Evolutionary conservation across 192 early-diverging fungal genomes (phyloP).

Genomic region (Lobosporangium transversale): DNA sequence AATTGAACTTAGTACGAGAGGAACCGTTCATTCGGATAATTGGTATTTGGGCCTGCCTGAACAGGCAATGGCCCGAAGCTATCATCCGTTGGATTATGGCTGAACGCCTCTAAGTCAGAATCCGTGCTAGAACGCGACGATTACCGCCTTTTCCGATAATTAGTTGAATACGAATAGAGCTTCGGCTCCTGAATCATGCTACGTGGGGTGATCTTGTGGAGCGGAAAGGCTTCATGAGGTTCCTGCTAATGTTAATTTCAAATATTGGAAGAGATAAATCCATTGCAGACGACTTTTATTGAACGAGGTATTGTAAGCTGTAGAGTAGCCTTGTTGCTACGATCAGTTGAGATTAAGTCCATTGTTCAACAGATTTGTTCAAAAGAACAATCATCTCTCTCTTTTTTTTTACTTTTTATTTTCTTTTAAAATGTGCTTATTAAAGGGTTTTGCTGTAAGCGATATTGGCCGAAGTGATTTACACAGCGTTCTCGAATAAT

Average conservation of each 20-base stretch:
- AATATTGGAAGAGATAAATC: conserved; percentile 1
- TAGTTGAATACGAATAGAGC: conserved; percentile 25
- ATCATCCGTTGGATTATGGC: conserved; percentile 41
- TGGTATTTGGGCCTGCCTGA: conserved; percentile 32
- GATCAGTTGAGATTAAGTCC: no score
- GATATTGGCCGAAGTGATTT: no score
- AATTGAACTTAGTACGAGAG: conserved; percentile 22
- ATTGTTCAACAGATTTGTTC: no score
- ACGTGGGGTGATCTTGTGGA: not conserved
- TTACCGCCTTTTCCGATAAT: conserved; percentile 31
- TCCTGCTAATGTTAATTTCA: conserved; percentile 1
- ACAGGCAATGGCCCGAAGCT: conserved; percentile 33
- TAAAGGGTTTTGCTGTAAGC: no score
- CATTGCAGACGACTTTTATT: not conserved
- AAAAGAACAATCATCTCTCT: no score
- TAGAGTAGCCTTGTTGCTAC: no score
- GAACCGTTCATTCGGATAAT: conserved; percentile 31
- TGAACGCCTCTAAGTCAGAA: conserved; percentile 34
- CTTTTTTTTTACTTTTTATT: no score
- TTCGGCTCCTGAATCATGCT: not conserved
- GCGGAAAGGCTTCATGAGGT: not conserved
- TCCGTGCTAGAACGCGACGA: conserved; percentile 37
- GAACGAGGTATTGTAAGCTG: no score
- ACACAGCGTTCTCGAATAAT: no score
- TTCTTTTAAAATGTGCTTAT: no score